phyloP scores from a whole-genome alignment of 2,329 filamentous ascomycete genomes.

The Leptoxyphium fumago region DNA sequence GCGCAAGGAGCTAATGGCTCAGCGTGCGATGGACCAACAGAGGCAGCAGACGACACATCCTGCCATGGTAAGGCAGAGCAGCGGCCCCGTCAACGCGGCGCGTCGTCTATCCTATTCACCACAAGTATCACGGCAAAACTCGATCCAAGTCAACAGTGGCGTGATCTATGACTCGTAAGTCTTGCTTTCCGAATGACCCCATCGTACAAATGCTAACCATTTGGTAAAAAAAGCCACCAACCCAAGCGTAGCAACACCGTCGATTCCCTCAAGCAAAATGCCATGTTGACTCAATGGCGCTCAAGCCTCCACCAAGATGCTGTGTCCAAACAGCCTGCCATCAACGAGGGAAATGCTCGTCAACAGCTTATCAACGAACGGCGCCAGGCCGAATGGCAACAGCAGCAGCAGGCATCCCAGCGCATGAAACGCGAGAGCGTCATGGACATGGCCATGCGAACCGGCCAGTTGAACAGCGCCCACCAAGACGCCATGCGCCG shows the following conservation, averaged over 20 bases:
- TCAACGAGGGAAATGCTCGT: constrained; percentile 23
- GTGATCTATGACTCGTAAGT: not conserved
- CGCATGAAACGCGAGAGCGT: constrained; percentile 45
- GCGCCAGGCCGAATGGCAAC: constrained; percentile 46
- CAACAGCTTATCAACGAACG: constrained; percentile 43
- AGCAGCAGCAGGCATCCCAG: constrained; percentile 43
- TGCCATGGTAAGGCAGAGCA: not conserved
- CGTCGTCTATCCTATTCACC: not conserved
- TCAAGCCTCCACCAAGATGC: constrained; percentile 8
- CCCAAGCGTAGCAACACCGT: constrained; percentile 34
- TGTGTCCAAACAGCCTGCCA: constrained; percentile 10
- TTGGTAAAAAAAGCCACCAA: constrained; percentile 30
- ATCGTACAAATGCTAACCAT: constrained; percentile 29
- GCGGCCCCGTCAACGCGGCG: constrained; percentile 2
- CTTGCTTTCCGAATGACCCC: constrained; percentile 10
- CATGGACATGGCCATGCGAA: constrained; percentile 63
- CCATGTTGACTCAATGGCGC: constrained; percentile 52
- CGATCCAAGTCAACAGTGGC: not conserved
- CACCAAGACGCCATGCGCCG: constrained; percentile 67
- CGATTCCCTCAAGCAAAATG: constrained; percentile 35
- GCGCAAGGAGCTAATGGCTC: constrained; percentile 31
- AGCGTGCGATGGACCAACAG: constrained; percentile 1
- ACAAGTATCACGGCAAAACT: not conserved
- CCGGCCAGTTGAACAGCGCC: constrained; percentile 56
- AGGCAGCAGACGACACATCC: not conserved